Base-by-base conservation (phyloP, 2,329 filamentous ascomycete genomes). In the Eutypella sp. region DNA sequence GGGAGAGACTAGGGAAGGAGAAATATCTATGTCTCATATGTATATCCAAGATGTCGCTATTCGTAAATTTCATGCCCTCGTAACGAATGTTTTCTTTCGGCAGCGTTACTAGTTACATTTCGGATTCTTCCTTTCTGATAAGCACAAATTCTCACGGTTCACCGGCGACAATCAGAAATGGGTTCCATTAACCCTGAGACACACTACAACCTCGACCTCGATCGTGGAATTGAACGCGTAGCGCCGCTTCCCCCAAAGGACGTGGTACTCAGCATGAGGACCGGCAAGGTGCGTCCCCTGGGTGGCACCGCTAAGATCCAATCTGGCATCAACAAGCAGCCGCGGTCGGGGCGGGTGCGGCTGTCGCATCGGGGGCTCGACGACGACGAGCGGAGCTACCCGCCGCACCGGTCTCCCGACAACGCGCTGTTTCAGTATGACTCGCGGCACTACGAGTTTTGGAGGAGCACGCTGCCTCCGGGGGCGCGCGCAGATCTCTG, bases 391-490 rank as follows among this genome's bases (percentile, higher is more conserved):
- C 79, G 83, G 44, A 76, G 82, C 33, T 73, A 71, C 38, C 71
- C 71, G 1, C 75, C 77, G 42, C 82, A 85, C 46, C 78, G 76
- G 18, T 77, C 78, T 0, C 61, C 69, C 0, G 82, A 87, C 46
- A 85, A 84, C 59, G 82, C 81, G 2, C 65, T 86, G 7, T 74
- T 82, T 22, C 74, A 72, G 4, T 79, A 85, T 55, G 81, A 76
- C 58, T 70, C 73, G 2, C 61, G 68, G 0, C 81, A 85, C 59
- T 85, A 85, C 52, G 58, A 66, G 0, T 51, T 58, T 10, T 85
- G 82, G 81, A 67, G 64, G 23, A 46, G 60, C 2, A 73, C 78
- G 38, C 67, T 78, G 41, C 80, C 80, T 11, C 29, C 29, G 13
- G 29, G 29, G 0, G 59, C 68, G 0, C 72, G 70, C 2, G 68